These are phyloP conservation scores for Camellia oleifera DNA, from an alignment of 179 eudicot genomes.

Conservation along the genomic window DNA sequence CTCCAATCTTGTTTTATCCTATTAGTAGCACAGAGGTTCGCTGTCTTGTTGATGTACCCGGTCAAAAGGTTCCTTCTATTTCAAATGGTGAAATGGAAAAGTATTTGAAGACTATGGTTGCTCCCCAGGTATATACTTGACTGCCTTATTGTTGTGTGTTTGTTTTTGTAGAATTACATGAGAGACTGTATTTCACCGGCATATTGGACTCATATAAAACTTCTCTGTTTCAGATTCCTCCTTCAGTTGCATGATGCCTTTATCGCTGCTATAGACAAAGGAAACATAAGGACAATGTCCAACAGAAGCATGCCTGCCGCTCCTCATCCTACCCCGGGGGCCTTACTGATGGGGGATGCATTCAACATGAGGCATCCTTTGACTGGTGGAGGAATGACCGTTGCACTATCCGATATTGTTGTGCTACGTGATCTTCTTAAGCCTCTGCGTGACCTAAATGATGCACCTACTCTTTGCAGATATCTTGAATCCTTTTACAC, in stretches of 20 bases:
- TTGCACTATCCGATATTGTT: constrained; percentile 77
- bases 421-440: constrained; percentile 71
- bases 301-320: constrained; percentile 93
- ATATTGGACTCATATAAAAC: neutral
- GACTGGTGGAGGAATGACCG: constrained; percentile 96
- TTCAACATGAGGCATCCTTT: constrained; percentile 93
- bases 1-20: constrained; percentile 74
- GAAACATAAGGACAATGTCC: constrained; percentile 80
- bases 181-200: neutral
- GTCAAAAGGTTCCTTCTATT: constrained; percentile 73
- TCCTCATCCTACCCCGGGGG: constrained; percentile 88
- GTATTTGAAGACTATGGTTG: constrained; percentile 69
- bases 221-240: constrained; percentile 53
- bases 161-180: neutral
- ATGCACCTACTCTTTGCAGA: constrained; percentile 53
- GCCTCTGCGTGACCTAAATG: constrained; percentile 59
- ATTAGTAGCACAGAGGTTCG: constrained; percentile 88
- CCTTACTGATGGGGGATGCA: constrained; percentile 81
- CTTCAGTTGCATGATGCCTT: constrained; percentile 56
- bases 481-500: constrained; percentile 85
- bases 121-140: constrained; percentile 56
- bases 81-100: constrained; percentile 69
- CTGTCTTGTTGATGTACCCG: constrained; percentile 87
- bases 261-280: constrained; percentile 65
- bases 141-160: neutral